Base-by-base conservation (phyloP, 371 early-diverging fungal species). In the Mucor ambiguus region DNA sequence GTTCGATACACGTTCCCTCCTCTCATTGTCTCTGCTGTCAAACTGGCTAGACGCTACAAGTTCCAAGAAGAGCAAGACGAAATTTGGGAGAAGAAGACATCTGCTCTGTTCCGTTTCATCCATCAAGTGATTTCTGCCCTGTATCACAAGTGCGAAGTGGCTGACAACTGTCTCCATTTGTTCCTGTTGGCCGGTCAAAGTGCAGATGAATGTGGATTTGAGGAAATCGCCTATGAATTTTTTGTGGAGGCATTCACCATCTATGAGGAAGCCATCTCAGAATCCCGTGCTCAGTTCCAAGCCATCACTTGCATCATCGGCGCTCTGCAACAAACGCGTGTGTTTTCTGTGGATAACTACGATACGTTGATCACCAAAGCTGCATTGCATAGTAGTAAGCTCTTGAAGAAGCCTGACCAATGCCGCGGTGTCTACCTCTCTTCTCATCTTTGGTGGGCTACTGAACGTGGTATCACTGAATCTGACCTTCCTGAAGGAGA, bases 371-470 rank as follows among this genome's bases (percentile, higher is more conserved):
- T 89, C 26, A 91, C 94, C 43, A 95, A 95, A 71, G 90, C 92
- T 60, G 91, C 92, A 6, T 82, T 95, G 52, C 93, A 96, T 72
- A 92, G 92, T 41, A 85, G 93, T 48, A 92, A 93, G 66, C 80
- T 97, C 64, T 75, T 98, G 41, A 94, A 93, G 77, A 93, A 96
- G 54, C 90, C 92, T 3, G 98, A 98, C 66, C 97, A 97, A 81
- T 92, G 94, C 63, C 90, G 95, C 46, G 90, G 91, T 4, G 85
- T 94, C 10, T 87, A 87, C 64, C 73, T 90, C 26, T 92, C 90
- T 54, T 85, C 90, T 28, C 95, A 93, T 75, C 78, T 98, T 70
- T 98, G 92, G 87, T 96, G 95, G 96, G 88, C 84, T 61, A 83
- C 85, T 26, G 81, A 79, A 22, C 74, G 78, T 10, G 77, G 73